Evolutionary conservation across 2,329 filamentous ascomycete species (phyloP).

Genomic region (Keithomyces neogunnii): DNA sequence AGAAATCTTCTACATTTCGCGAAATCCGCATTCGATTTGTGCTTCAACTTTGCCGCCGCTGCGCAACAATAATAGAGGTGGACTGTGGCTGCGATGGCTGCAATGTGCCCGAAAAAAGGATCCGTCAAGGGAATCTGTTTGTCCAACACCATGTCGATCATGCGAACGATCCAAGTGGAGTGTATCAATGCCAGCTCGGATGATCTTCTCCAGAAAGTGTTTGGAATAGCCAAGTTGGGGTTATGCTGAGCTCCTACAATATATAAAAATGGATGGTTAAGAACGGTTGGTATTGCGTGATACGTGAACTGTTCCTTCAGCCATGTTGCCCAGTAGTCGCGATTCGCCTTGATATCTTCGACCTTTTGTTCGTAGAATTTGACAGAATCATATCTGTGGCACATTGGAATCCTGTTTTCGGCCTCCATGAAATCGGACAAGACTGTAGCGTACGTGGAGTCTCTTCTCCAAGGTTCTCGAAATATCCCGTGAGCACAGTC

Average conservation of each 20-base stretch:
- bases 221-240: conserved; percentile 41
- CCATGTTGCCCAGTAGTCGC: conserved; percentile 43
- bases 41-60: conserved; percentile 36
- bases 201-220: conserved; percentile 44
- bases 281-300: conserved; percentile 39
- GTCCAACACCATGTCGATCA: conserved; percentile 45
- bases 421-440: conserved; percentile 42
- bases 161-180: conserved; percentile 43
- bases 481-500: conserved; percentile 38
- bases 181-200: conserved; percentile 43
- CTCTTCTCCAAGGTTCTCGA: conserved; percentile 41
- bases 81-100: conserved; percentile 43
- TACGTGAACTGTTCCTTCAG: conserved; percentile 45
- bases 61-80: conserved; percentile 46
- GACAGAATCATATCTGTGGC: conserved; percentile 43
- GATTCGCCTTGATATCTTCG: conserved; percentile 34
- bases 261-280: conserved; percentile 46
- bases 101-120: conserved; percentile 42
- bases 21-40: conserved; percentile 43
- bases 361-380: conserved; percentile 41
- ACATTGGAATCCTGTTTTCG: conserved; percentile 39
- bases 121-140: conserved; percentile 40
- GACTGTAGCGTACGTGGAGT: conserved; percentile 42
- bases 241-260: conserved; percentile 44
- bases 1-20: conserved; percentile 41